phyloP scores from a whole-genome alignment of 1,284 basidiomycete genomes.

The Coniophora puteana region DNA sequence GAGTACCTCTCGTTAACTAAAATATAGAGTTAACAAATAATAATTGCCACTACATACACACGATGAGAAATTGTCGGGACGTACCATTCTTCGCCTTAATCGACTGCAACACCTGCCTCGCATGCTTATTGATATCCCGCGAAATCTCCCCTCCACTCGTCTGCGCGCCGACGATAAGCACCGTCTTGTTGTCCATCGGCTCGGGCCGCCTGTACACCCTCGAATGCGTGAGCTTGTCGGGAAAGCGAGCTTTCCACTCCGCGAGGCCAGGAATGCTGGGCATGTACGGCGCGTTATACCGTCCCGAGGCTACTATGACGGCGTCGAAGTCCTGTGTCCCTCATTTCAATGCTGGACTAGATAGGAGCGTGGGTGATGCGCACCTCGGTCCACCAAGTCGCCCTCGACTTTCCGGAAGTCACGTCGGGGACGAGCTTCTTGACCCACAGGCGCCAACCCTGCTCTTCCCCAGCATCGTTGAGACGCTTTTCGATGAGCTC shows the following conservation, averaged over 20 bases:
- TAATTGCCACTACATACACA: neutral
- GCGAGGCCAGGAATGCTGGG: slow-evolving; percentile 34
- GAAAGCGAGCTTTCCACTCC: slow-evolving; percentile 35
- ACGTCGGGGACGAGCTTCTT: slow-evolving; percentile 27
- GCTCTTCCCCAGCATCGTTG: slow-evolving; percentile 25
- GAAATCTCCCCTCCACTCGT: slow-evolving; percentile 42
- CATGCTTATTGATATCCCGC: slow-evolving; percentile 30
- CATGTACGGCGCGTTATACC: slow-evolving; percentile 43
- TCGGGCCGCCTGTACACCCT: slow-evolving; percentile 42
- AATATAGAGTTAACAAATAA: slow-evolving; percentile 14
- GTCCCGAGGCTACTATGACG: slow-evolving; percentile 41
- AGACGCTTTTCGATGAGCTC: slow-evolving; percentile 39
- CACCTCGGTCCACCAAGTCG: slow-evolving; percentile 34
- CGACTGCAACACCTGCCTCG: slow-evolving; percentile 33
- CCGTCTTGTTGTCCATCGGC: slow-evolving; percentile 33
- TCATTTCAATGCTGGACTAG: no score
- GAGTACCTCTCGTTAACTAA: no score
- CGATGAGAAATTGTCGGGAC: slow-evolving; percentile 4
- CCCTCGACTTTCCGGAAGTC: slow-evolving; percentile 24
- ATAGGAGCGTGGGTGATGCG: no score
- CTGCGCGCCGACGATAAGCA: slow-evolving; percentile 44
- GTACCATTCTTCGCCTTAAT: slow-evolving; percentile 30
- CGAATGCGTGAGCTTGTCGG: slow-evolving; percentile 36
- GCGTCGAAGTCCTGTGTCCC: slow-evolving; percentile 42
- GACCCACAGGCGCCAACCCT: slow-evolving; percentile 36